A percentile compares a stretch with the other conserved stretches of the same genome.
Conservation (phyloP, 192 early-diverging fungal species). For the Coemansia sp. region DNA sequence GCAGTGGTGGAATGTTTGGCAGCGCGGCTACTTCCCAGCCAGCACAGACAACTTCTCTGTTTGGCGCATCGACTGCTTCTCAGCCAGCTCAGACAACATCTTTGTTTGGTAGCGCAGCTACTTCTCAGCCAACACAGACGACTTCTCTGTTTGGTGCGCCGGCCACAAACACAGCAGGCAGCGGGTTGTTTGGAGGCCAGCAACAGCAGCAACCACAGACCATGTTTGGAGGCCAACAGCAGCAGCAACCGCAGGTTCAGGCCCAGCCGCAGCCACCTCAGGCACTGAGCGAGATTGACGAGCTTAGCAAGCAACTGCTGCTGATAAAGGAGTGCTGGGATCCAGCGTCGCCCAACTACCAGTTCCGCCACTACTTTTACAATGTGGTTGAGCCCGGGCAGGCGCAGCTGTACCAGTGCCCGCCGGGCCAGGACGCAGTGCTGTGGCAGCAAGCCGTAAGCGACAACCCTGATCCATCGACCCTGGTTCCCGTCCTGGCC, state of each 20-base stretch:
- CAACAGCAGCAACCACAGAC: constrained; percentile 16
- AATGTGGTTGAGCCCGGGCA: constrained; percentile 89
- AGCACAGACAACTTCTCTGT: constrained; percentile 13
- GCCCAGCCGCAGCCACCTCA: constrained; percentile 37
- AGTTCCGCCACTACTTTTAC: constrained; percentile 95
- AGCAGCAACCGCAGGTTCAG: constrained; percentile 7
- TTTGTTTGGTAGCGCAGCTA: constrained; percentile 14
- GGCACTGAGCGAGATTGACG: constrained; percentile 26
- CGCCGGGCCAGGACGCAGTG: constrained; percentile 63
- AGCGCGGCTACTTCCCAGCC: constrained; percentile 5
- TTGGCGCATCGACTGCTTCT: neutral
- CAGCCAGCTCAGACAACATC: constrained; percentile 7
- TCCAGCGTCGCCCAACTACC: constrained; percentile 70
- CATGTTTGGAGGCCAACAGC: constrained; percentile 23
- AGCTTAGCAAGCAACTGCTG: constrained; percentile 63
- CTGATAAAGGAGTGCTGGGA: constrained; percentile 76
- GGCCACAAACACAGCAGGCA: neutral
- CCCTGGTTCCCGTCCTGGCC: constrained; percentile 88
- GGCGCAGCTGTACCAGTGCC: constrained; percentile 72
- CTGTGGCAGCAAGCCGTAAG: constrained; percentile 81
- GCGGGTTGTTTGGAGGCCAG: constrained; percentile 42
- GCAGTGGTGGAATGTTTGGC: constrained; percentile 17
- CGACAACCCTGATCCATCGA: constrained; percentile 86
- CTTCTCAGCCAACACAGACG: constrained; percentile 16
- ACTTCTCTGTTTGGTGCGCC: constrained; percentile 34